Conservation (phyloP, 768 basidiomycete genomes). For the Kwoniella heveanensis region DNA sequence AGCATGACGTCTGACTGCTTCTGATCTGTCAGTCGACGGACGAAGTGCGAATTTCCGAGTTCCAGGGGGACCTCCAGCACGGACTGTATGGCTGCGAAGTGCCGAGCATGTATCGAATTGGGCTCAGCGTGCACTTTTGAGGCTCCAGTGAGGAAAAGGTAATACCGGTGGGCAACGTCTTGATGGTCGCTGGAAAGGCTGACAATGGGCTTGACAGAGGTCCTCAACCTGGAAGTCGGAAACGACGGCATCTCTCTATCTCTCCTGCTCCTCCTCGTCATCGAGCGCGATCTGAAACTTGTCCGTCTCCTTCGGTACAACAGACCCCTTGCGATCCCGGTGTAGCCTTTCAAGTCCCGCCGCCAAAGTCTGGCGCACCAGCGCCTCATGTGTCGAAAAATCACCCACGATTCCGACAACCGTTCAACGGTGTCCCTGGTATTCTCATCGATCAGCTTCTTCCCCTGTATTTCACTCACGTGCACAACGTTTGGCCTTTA, state of each 20-base stretch:
- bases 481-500: slow-evolving; percentile 51
- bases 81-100: neutral
- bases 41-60: slow-evolving; percentile 5
- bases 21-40: slow-evolving; percentile 7
- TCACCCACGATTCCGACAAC: neutral
- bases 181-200: neutral
- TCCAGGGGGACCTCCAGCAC: neutral
- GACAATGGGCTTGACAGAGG: slow-evolving; percentile 3
- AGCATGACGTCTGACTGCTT: neutral
- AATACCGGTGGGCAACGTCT: neutral
- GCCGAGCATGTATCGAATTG: slow-evolving; percentile 14
- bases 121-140: slow-evolving; percentile 17
- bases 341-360: neutral
- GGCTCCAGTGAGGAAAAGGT: slow-evolving; percentile 20
- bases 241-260: neutral
- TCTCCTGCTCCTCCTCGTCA: neutral
- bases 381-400: neutral
- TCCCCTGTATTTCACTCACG: slow-evolving; percentile 45
- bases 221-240: slow-evolving; percentile 16
- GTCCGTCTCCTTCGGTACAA: neutral
- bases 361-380: neutral
- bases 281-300: neutral
- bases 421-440: slow-evolving; percentile 18
- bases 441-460: slow-evolving; percentile 36
- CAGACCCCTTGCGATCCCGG: neutral